Conservation (phyloP, 176 grass and related monocot genomes). For the Carex scoparia region DNA sequence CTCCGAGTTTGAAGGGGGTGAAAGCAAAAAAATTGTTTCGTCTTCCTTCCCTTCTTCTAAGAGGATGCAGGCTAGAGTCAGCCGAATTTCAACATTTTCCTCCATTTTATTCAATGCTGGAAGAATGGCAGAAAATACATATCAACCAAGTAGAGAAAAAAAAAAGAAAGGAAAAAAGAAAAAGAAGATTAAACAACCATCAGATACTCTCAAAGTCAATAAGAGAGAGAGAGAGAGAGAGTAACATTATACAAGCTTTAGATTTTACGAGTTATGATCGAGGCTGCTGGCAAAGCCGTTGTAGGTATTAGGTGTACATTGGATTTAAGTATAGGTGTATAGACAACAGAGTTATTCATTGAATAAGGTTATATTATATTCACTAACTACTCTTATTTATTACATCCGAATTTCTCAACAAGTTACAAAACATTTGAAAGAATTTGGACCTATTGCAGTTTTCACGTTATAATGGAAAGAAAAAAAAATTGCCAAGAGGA, state of each 20-base stretch:
- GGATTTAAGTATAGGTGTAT: neutral
- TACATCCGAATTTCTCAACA: constrained; percentile 1
- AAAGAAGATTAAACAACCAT: neutral
- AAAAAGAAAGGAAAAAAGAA: neutral
- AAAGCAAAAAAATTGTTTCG: constrained; percentile 71
- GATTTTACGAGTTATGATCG: neutral
- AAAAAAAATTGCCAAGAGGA: constrained; percentile 3
- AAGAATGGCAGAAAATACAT: constrained; percentile 12
- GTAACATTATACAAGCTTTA: neutral
- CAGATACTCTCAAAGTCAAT: neutral
- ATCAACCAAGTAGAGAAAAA: constrained; percentile 2
- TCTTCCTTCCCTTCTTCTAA: constrained; percentile 54
- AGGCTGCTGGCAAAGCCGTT: neutral
- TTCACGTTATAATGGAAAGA: neutral
- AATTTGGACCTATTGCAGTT: neutral
- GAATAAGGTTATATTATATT: neutral
- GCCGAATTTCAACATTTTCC: constrained; percentile 51
- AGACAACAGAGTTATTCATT: neutral
- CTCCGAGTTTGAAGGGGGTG: constrained; percentile 48
- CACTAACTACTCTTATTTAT: neutral
- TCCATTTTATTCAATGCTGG: constrained; percentile 65
- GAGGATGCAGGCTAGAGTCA: constrained; percentile 65
- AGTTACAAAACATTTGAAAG: neutral
- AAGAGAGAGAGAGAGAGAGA: neutral
- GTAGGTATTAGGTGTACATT: neutral